Percentiles rank a stretch among this genome's conserved stretches.
phyloP scores from a whole-genome alignment of 2,329 filamentous ascomycete genomes.

The Pestalotiopsis sp. region DNA sequence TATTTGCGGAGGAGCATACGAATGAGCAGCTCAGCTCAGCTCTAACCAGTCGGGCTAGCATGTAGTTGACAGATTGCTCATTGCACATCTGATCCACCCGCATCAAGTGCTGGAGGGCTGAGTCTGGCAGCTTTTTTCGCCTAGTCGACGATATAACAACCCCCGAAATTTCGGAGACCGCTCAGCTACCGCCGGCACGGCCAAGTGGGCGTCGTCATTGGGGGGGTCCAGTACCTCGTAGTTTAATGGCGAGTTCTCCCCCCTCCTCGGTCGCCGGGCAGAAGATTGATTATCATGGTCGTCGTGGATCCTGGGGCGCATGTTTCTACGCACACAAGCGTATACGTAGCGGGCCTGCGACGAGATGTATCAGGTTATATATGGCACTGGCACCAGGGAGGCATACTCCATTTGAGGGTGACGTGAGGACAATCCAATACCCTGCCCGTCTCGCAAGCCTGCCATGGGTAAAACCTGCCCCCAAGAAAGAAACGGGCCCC shows the following conservation, averaged over 20 bases:
- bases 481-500: conserved; percentile 10
- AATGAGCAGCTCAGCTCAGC: too few relatives aligned
- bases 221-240: background rate
- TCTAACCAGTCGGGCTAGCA: too few relatives aligned
- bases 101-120: background rate
- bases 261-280: background rate
- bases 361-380: conserved; percentile 17
- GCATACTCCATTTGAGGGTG: conserved; percentile 9
- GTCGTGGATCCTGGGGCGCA: background rate
- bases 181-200: background rate
- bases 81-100: conserved; percentile 7
- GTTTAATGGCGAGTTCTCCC: background rate
- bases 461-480: conserved; percentile 20
- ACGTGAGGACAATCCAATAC: conserved; percentile 17
- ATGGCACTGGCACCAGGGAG: conserved; percentile 9
- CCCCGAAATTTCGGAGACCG: background rate
- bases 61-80: background rate
- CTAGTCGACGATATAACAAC: background rate
- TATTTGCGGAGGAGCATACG: too few relatives aligned
- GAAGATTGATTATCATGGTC: too few relatives aligned
- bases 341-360: conserved; percentile 12
- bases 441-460: conserved; percentile 30
- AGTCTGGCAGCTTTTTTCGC: background rate
- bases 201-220: conserved; percentile 13
- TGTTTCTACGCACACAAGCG: background rate